These are phyloP conservation scores for Boletus subparvulus DNA, from an alignment of 768 basidiomycete genomes.

Conservation along the genomic window DNA sequence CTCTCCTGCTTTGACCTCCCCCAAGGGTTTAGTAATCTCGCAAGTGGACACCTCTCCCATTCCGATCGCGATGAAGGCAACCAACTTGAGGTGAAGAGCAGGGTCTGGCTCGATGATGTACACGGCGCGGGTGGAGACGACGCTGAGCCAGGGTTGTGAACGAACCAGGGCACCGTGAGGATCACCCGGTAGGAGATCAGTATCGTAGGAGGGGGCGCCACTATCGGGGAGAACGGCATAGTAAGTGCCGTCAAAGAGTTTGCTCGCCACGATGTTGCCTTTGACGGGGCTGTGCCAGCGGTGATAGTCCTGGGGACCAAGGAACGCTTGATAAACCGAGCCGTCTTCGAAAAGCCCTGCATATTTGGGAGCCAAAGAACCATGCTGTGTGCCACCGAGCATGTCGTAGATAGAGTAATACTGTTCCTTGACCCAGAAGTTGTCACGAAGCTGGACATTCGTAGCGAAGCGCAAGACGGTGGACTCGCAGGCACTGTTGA, in stretches of 20 bases:
- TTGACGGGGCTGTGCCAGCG: too few relatives aligned
- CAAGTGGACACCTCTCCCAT: constrained; percentile 56
- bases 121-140: constrained; percentile 48
- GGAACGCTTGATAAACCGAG: too few relatives aligned
- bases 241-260: background rate
- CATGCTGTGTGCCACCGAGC: constrained; percentile 28
- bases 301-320: too few relatives aligned
- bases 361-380: too few relatives aligned
- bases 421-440: constrained; percentile 60
- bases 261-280: too few relatives aligned
- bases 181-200: constrained; percentile 5
- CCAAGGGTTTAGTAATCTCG: background rate
- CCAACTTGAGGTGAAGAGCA: constrained; percentile 44
- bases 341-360: too few relatives aligned
- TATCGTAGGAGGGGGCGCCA: background rate
- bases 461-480: constrained; percentile 35
- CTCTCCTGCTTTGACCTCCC: background rate
- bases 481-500: constrained; percentile 52
- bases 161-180: constrained; percentile 21
- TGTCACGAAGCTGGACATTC: constrained; percentile 41
- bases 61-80: constrained; percentile 56
- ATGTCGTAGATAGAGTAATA: constrained; percentile 60
- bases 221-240: constrained; percentile 12
- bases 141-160: constrained; percentile 43
- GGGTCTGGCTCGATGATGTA: constrained; percentile 52